Conservation (phyloP, 73 alveolate species). For the Paramecium caudatum region DNA sequence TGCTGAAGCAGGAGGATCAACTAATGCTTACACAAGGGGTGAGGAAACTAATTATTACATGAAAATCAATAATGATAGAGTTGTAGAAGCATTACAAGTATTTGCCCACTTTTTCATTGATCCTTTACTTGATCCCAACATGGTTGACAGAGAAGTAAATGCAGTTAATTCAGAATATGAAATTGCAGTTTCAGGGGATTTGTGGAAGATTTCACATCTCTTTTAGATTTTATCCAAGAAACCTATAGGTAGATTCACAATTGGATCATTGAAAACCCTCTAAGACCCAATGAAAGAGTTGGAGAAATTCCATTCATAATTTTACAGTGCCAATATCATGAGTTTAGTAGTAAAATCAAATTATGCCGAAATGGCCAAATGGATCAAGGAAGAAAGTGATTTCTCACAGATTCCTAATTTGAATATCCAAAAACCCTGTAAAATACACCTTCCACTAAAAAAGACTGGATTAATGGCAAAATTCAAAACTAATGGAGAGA, state of each 20-base stretch:
- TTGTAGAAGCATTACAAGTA: conserved; percentile 66
- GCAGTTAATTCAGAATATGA: conserved; percentile 74
- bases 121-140: conserved; percentile 65
- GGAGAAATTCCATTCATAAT: conserved; percentile 9
- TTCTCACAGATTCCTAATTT: conserved; percentile 18
- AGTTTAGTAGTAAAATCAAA: conserved; percentile 66
- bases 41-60: conserved; percentile 74
- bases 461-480: neutral
- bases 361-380: conserved; percentile 64
- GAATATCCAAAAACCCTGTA: neutral
- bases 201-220: conserved; percentile 56
- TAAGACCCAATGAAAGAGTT: conserved; percentile 64
- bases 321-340: conserved; percentile 58
- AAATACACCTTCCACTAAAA: conserved; percentile 15
- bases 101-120: conserved; percentile 73
- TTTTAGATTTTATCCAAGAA: conserved; percentile 49
- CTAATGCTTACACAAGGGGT: conserved; percentile 71
- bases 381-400: conserved; percentile 60
- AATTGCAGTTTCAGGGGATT: conserved; percentile 68
- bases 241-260: conserved; percentile 70
- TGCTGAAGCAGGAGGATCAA: conserved; percentile 71
- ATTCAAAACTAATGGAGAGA: conserved; percentile 45
- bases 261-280: conserved; percentile 41
- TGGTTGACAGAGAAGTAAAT: conserved; percentile 72
- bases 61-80: conserved; percentile 61